Evolutionary conservation across 1,284 basidiomycete genomes (phyloP).

Genomic region (Paramarasmius palmivorus): DNA sequence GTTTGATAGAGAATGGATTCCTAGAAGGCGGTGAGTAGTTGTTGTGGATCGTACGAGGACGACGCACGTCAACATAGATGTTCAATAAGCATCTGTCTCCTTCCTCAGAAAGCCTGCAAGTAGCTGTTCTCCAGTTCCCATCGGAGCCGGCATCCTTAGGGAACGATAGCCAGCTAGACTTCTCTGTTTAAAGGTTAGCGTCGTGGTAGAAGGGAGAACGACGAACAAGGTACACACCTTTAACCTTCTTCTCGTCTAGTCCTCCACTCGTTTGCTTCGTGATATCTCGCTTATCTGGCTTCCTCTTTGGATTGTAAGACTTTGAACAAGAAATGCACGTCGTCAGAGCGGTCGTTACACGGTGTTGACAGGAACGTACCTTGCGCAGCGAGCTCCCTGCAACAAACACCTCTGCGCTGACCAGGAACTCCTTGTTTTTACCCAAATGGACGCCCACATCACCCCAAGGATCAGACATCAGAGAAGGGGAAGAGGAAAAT

Average conservation of each 20-base stretch:
- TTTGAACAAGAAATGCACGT: conserved; percentile 16
- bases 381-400: conserved; percentile 56
- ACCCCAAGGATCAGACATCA: conserved; percentile 28
- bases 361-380: conserved; percentile 36
- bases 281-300: conserved; percentile 56
- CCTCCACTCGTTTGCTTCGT: conserved; percentile 29
- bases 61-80: conserved; percentile 70
- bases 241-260: conserved; percentile 52
- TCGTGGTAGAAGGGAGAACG: conserved; percentile 7
- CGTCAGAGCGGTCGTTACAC: neutral
- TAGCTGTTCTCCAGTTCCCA: conserved; percentile 70
- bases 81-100: conserved; percentile 64
- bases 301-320: conserved; percentile 45
- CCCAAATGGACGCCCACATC: conserved; percentile 21
- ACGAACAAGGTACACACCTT: conserved; percentile 43
- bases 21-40: conserved; percentile 35
- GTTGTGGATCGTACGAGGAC: conserved; percentile 9
- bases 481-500: neutral
- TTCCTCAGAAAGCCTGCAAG: conserved; percentile 69
- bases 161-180: conserved; percentile 71
- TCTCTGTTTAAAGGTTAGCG: conserved; percentile 47
- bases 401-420: conserved; percentile 65
- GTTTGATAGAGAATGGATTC: conserved; percentile 72
- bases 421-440: conserved; percentile 38
- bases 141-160: conserved; percentile 46